These are phyloP conservation scores for Miscanthus lutarioriparius DNA, from an alignment of 176 grass and related monocot genomes.

Conservation along the genomic window DNA sequence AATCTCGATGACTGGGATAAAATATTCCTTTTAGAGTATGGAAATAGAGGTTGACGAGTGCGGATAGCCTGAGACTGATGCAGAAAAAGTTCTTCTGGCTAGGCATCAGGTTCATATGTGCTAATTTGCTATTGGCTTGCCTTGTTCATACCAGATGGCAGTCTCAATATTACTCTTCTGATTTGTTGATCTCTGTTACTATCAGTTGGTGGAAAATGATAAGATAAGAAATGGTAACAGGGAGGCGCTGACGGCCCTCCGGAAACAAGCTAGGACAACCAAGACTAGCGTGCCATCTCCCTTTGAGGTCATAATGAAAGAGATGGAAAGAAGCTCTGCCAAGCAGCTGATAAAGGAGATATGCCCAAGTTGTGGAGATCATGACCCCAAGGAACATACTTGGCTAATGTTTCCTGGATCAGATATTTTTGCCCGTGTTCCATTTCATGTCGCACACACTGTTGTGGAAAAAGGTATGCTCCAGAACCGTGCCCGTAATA, in stretches of 20 bases:
- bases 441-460: slow-evolving; percentile 80
- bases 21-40: too few relatives aligned
- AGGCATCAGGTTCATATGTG: slow-evolving; percentile 65
- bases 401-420: slow-evolving; percentile 83
- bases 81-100: slow-evolving; percentile 77
- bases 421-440: slow-evolving; percentile 76
- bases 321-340: slow-evolving; percentile 56
- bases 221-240: slow-evolving; percentile 66
- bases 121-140: background rate
- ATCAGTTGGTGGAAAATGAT: slow-evolving; percentile 79
- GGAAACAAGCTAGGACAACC: slow-evolving; percentile 67
- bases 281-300: slow-evolving; percentile 70
- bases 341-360: slow-evolving; percentile 78
- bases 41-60: too few relatives aligned
- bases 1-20: too few relatives aligned
- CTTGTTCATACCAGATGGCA: background rate
- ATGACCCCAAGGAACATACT: slow-evolving; percentile 65
- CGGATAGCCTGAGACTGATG: too few relatives aligned
- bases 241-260: slow-evolving; percentile 71
- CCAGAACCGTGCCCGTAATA: background rate
- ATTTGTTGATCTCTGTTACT: background rate
- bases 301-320: slow-evolving; percentile 81
- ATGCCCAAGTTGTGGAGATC: slow-evolving; percentile 58
- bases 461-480: slow-evolving; percentile 70
- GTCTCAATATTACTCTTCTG: background rate